Evolutionary conservation across 805 yeast species (phyloP).

Genomic region (Torulaspora gathmanii): DNA sequence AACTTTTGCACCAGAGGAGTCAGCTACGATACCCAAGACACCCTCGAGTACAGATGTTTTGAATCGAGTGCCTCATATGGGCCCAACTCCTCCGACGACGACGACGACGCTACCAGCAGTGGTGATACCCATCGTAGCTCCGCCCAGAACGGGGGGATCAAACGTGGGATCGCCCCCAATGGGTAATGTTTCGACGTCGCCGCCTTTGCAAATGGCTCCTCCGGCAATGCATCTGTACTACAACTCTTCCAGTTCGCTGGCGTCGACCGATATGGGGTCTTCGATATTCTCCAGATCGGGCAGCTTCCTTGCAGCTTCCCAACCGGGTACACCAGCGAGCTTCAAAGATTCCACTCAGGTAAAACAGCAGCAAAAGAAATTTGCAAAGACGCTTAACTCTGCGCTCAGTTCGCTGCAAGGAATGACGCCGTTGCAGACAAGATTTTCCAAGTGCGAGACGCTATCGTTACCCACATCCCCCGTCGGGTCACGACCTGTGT

Average conservation of each 20-base stretch:
- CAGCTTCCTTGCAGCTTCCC: constrained; percentile 6
- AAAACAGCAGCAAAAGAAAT: constrained; percentile 10
- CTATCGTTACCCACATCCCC: constrained; percentile 16
- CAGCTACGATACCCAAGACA: background rate
- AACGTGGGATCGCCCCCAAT: background rate
- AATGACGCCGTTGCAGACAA: constrained; percentile 16
- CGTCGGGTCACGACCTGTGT: constrained; percentile 16
- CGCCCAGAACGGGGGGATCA: constrained; percentile 1
- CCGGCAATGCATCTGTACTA: constrained; percentile 12
- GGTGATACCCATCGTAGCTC: constrained; percentile 11
- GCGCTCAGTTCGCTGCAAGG: constrained; percentile 21
- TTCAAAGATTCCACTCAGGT: constrained; percentile 2
- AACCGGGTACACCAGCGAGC: constrained; percentile 13
- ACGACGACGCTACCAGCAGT: constrained; percentile 3
- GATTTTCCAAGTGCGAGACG: constrained; percentile 12
- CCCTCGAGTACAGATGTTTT: background rate
- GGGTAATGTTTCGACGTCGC: constrained; percentile 4
- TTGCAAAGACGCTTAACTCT: constrained; percentile 17
- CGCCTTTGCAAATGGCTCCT: constrained; percentile 8
- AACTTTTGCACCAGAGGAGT: background rate
- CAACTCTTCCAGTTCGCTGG: constrained; percentile 17
- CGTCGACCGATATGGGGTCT: constrained; percentile 18
- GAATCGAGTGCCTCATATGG: background rate
- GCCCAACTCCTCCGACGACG: background rate
- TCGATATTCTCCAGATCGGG: constrained; percentile 15